Percentiles rank a stretch among this genome's conserved stretches.
phyloP scores from a whole-genome alignment of 2,329 filamentous ascomycete genomes.

The Calycina marina region DNA sequence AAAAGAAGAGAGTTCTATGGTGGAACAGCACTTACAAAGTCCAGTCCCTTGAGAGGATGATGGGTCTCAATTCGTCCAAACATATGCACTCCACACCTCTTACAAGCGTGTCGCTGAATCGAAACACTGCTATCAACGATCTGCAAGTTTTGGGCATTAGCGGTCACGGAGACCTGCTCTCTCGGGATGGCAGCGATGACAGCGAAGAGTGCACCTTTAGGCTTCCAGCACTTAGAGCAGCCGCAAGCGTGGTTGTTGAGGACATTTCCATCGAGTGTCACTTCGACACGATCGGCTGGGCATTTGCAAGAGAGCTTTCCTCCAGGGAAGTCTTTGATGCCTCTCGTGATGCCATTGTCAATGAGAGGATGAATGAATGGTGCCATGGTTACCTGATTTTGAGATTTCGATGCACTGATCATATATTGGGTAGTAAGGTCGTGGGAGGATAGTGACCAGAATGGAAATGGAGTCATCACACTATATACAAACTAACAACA shows the following conservation, averaged over 20 bases:
- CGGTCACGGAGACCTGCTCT: conserved; percentile 38
- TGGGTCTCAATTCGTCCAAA: conserved; percentile 50
- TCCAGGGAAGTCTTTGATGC: conserved; percentile 37
- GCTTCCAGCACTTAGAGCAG: conserved; percentile 62
- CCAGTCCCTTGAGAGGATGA: conserved; percentile 53
- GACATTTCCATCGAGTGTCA: conserved; percentile 42
- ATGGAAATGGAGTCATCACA: too few relatives aligned
- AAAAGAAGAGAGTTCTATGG: too few relatives aligned
- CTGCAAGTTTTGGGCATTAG: conserved; percentile 40
- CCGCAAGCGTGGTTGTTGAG: conserved; percentile 58
- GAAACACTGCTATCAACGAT: conserved; percentile 39
- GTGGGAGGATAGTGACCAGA: too few relatives aligned
- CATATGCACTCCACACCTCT: conserved; percentile 44
- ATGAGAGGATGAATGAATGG: conserved; percentile 44
- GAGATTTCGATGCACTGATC: too few relatives aligned
- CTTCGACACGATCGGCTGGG: conserved; percentile 36
- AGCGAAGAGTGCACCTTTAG: conserved; percentile 45
- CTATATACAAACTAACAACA: too few relatives aligned
- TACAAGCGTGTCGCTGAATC: conserved; percentile 48
- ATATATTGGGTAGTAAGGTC: too few relatives aligned
- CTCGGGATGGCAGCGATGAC: conserved; percentile 45
- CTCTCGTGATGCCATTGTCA: conserved; percentile 45
- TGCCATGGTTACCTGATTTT: too few relatives aligned
- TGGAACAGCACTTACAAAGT: too few relatives aligned
- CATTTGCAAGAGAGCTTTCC: conserved; percentile 50